Conservation (phyloP, 257 asterid species). For the Salvia miltiorrhiza region DNA sequence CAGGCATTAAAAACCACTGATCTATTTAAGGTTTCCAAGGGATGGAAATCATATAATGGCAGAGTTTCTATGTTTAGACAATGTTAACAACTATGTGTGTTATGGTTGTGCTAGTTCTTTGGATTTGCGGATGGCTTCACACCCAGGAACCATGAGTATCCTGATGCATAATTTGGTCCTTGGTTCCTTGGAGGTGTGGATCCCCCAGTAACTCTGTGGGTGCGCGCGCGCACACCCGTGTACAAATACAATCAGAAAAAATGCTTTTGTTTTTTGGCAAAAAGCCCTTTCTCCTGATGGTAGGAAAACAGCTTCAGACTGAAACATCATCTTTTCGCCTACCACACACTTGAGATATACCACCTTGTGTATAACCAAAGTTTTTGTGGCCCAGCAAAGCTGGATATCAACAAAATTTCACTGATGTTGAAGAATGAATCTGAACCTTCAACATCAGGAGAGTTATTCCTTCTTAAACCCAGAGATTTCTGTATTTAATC, state of each 20-base stretch:
- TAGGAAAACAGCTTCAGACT: no score
- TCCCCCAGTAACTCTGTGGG: no score
- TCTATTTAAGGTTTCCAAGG: not conserved
- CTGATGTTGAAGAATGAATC: no score
- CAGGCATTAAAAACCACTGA: not conserved
- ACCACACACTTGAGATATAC: not conserved
- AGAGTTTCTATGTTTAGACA: not conserved
- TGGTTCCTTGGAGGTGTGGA: not conserved
- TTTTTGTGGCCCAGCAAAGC: not conserved
- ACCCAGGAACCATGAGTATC: not conserved
- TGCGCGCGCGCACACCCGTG: not conserved
- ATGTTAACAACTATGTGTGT: not conserved
- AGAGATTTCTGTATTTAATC: no score
- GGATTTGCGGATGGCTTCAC: not conserved
- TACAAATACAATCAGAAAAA: not conserved
- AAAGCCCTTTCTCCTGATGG: not conserved
- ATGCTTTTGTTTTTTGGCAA: not conserved
- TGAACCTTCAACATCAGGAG: no score
- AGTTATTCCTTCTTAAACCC: no score
- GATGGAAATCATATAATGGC: conserved; percentile 1
- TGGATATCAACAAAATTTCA: not conserved
- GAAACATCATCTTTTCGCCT: not conserved
- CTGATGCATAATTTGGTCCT: not conserved
- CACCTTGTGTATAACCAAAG: not conserved
- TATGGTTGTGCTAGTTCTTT: not conserved